Conservation (phyloP, 495 filamentous ascomycete genomes). For the Neurospora cerealis region DNA sequence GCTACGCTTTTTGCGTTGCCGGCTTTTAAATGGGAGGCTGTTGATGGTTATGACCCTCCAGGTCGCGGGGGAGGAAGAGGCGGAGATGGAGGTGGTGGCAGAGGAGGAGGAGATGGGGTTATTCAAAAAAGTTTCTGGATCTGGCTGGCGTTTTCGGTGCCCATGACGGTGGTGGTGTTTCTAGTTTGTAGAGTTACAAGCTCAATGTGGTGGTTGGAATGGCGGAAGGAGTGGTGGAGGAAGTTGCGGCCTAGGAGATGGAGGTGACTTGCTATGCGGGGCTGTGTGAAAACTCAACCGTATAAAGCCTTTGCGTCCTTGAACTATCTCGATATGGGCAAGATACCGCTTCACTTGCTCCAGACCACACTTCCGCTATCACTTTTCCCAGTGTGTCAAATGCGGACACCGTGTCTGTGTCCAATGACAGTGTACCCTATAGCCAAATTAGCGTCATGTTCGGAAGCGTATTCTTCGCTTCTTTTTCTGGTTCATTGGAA, state of each 20-base stretch:
- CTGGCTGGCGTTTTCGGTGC: constrained; percentile 22
- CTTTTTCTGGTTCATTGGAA: neutral
- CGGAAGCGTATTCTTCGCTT: neutral
- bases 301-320: neutral
- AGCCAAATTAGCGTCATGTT: neutral
- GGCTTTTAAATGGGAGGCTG: constrained; percentile 20
- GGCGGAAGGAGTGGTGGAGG: neutral
- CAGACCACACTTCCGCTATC: neutral
- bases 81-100: neutral
- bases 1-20: constrained; percentile 28
- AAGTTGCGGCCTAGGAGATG: neutral
- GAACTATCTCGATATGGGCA: neutral
- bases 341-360: neutral
- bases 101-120: constrained; percentile 2
- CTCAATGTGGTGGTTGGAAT: neutral
- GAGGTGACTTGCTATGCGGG: neutral
- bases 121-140: constrained; percentile 23
- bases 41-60: neutral
- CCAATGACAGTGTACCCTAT: neutral
- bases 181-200: neutral
- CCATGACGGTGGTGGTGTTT: neutral
- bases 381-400: neutral
- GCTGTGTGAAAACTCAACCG: neutral
- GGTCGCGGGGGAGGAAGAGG: neutral
- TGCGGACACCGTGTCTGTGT: neutral